Evolutionary conservation across 1,139 yeast genomes (phyloP), one percentile per base, ranked within the genome.

Genomic region (Geotrichum siamense): DNA sequence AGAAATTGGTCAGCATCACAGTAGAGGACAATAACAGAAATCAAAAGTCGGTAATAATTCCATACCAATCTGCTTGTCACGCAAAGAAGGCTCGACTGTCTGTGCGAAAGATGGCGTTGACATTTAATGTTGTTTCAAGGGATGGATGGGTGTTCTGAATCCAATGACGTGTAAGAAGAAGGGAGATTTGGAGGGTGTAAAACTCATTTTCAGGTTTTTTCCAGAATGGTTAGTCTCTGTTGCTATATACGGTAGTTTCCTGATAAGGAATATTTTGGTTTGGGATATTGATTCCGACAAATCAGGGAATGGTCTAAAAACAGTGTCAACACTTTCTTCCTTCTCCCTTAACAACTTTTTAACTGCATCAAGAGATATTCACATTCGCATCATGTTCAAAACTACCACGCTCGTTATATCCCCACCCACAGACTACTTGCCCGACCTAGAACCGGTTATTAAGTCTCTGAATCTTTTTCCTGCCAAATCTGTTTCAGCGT

Each of bases 61-160:
- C 65, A 30, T 52, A 64, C 69, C 58, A 39, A 63, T 62, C 54
- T 69, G 74, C 55, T 66, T 65, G 48, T 66, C 70, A 38, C 73
- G 60, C 33, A 67, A 57, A 32, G 64, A 55, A 31, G 50, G 53
- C 21, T 55, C 59, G 20, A 42, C 28, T n/a, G 39, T 38, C n/a
- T n/a, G n/a, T 2, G 38, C 13, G 39, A 28, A 41, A 6, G 39
- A 21, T 33, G 21, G 20, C 12, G 44, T n/a, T 13, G 38, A n/a
- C 38, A 37, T 36, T 23, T 29, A 19, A 20, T 21, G 13, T 15
- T 26, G 29, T 34, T 28, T 30, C 10, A 41, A 41, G 22, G 23
- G 41, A 30, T 15, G 8, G 25, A 12, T 33, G 37, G n/a, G n/a
- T n/a, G n/a, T n/a, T n/a, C n/a, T n/a, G n/a, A n/a, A n/a, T n/a